Base-by-base conservation (phyloP, 306 rosid genomes). In the Gastrolobium villosum region DNA sequence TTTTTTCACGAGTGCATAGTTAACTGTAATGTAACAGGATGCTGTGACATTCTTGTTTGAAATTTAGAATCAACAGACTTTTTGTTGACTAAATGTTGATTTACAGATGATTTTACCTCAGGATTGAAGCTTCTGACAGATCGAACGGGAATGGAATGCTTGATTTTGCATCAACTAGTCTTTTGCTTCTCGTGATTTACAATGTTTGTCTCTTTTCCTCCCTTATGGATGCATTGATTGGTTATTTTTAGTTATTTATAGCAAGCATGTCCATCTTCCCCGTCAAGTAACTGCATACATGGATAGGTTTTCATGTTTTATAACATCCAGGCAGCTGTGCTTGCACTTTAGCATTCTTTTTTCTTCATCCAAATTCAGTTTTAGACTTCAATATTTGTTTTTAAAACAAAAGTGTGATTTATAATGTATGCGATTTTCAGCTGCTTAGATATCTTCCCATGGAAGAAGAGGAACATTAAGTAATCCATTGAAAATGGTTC, bases 31-130 rank as follows among this genome's bases (percentile, higher is more conserved):
- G 61, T 4, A 30, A 48, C 49, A 71, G 52, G 81, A 63, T 61
- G 60, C 54, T 74, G 41, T 54, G 74, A 30, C 65, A 35, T 72
- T 81, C 35, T 69, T 62, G 30, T 60, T 69, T 54, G 70, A 59
- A 81, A 36, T 57, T 72, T 55, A 70, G 69, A 64, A 63, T 77
- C 62, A 54, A 70, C 61, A 61, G 40, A 64, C 72, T 11, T 61
- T 57, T 74, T 54, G 48, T 68, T 59, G 39, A 75, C 48, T 72
- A 48, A 10, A 61, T 84, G 43, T 72, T 66, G 44, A 48, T 66
- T 79, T 63, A 71, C 72, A 54, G 48, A 36, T 78, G 71, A 70
- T 72, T 68, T 75, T 62, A 10, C 64, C 54, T 15, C 32, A 67
- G 72, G 45, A 75, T 60, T 72, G 30, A 43, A 63, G 48, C 46